These are phyloP conservation scores for Ustilago xerochloae DNA, from an alignment of 1,284 basidiomycete genomes.

Conservation along the genomic window DNA sequence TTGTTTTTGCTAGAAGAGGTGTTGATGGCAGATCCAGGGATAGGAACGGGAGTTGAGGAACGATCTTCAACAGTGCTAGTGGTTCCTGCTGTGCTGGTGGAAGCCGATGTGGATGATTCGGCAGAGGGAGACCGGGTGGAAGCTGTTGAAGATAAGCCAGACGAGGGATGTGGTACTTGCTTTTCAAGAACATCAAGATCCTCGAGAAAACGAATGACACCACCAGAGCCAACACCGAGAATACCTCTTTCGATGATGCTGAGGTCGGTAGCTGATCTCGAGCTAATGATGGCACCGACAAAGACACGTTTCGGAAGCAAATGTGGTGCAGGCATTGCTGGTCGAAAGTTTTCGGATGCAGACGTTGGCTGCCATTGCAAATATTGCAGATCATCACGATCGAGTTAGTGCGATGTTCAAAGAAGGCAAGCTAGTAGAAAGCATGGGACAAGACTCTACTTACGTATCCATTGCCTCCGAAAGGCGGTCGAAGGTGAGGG, in stretches of 20 bases:
- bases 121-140: conserved; percentile 8
- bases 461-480: conserved; percentile 37
- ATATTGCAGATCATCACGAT: too few species aligned
- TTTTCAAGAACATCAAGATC: conserved; percentile 52
- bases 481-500: conserved; percentile 26
- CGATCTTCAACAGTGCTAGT: conserved; percentile 28
- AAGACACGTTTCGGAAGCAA: conserved; percentile 56
- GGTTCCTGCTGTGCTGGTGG: conserved; percentile 20
- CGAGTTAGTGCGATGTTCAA: background rate
- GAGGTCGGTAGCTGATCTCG: conserved; percentile 44
- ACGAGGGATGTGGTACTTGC: conserved; percentile 7
- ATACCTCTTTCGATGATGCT: conserved; percentile 53
- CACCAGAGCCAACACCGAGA: conserved; percentile 58
- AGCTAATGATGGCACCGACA: conserved; percentile 58
- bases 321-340: conserved; percentile 53
- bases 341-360: conserved; percentile 51
- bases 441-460: too few species aligned
- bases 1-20: too few species aligned
- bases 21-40: conserved; percentile 35
- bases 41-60: conserved; percentile 50
- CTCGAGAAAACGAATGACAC: conserved; percentile 61
- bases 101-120: conserved; percentile 24
- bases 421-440: background rate
- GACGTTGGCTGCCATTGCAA: conserved; percentile 34
- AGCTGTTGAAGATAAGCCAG: conserved; percentile 1